Percentiles rank a stretch among this genome's conserved stretches.
phyloP scores from a whole-genome alignment of 495 filamentous ascomycete species.

The Tuber aestivum region DNA sequence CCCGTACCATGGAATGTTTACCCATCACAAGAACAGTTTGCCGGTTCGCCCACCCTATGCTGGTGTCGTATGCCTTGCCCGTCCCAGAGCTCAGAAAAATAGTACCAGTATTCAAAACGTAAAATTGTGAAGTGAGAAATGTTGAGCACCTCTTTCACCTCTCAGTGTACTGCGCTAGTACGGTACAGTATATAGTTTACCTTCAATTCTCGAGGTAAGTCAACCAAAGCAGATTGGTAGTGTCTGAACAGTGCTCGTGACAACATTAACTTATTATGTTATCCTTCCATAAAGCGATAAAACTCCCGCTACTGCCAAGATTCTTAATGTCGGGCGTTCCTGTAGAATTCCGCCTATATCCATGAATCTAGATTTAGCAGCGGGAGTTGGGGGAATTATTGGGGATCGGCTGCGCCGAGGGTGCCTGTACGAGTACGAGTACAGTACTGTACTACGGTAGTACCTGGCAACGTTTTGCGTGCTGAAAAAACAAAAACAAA shows the following conservation, averaged over 20 bases:
- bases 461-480: no score
- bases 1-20: not conserved
- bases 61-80: not conserved
- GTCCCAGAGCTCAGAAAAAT: not conserved
- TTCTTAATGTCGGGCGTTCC: not conserved
- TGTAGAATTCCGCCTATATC: not conserved
- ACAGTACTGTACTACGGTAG: no score
- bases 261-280: not conserved
- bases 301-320: not conserved
- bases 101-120: no score
- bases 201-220: no score
- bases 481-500: no score
- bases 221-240: no score
- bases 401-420: not conserved
- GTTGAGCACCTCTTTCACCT: no score
- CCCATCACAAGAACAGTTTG: not conserved
- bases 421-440: no score
- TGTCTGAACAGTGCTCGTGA: not conserved
- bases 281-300: not conserved
- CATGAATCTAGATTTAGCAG: not conserved
- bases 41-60: not conserved
- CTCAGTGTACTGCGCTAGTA: no score
- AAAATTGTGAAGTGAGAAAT: not conserved
- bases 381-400: not conserved
- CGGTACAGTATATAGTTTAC: no score